A percentile compares a stretch with the other conserved stretches of the same genome.
Evolutionary conservation across 441 rosid genomes (phyloP).

Genomic region (Rhodomyrtus psidioides): DNA sequence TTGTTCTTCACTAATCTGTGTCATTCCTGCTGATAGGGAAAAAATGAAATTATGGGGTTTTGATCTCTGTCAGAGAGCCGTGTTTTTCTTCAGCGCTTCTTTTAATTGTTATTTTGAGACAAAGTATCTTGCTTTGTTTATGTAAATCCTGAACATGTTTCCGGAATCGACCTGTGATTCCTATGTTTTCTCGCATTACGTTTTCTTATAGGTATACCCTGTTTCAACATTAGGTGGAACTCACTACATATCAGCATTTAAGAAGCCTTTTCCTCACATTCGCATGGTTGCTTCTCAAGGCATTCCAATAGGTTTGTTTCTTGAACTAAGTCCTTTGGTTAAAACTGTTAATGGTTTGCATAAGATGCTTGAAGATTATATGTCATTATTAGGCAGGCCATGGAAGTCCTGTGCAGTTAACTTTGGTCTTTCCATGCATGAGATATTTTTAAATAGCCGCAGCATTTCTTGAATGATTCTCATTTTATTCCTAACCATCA

Average conservation of each 20-base stretch:
- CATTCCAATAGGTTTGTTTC: conserved; percentile 35
- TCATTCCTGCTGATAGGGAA: background rate
- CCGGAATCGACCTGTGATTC: background rate
- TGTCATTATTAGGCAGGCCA: background rate
- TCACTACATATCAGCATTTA: conserved; percentile 36
- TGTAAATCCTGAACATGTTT: background rate
- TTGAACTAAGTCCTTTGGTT: background rate
- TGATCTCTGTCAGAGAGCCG: background rate
- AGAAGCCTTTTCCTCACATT: conserved; percentile 50
- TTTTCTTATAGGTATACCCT: conserved; percentile 42
- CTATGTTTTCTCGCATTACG: background rate
- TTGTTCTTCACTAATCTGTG: background rate
- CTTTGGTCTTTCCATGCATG: background rate
- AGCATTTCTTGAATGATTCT: background rate
- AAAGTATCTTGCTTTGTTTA: background rate
- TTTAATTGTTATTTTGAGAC: background rate
- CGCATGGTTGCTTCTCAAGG: conserved; percentile 61
- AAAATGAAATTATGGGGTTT: background rate
- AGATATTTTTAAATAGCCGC: background rate
- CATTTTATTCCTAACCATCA: background rate
- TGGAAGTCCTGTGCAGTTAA: background rate
- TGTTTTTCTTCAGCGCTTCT: background rate
- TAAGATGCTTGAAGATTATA: background rate
- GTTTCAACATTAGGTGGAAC: conserved; percentile 50
- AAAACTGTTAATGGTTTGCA: background rate